A percentile compares a stretch with the other conserved stretches of the same genome.
These are phyloP conservation scores for Monosporascus sp. DNA, from an alignment of 2,329 filamentous ascomycete species.

Conservation along the genomic window DNA sequence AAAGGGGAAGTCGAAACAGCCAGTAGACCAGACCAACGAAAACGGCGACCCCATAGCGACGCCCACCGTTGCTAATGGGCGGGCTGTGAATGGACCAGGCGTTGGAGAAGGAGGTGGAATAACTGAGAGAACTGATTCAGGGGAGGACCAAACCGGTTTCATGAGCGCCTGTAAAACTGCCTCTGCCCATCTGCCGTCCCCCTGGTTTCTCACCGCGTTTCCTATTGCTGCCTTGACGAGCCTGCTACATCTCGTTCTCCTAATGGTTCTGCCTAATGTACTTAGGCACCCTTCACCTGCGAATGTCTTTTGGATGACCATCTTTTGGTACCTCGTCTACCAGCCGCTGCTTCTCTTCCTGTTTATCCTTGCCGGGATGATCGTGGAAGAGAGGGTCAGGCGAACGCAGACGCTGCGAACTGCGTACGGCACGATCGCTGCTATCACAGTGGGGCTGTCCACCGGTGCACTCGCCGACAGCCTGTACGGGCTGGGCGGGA, in stretches of 20 bases:
- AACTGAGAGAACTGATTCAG: constrained; percentile 1
- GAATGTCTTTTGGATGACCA: constrained; percentile 12
- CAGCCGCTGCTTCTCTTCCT: constrained; percentile 17
- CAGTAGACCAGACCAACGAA: not conserved
- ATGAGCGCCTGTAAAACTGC: not conserved
- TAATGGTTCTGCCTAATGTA: constrained; percentile 14
- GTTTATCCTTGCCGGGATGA: constrained; percentile 20
- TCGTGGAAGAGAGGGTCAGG: constrained; percentile 16
- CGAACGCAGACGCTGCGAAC: constrained; percentile 5
- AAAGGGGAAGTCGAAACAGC: constrained; percentile 2
- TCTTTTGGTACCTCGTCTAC: constrained; percentile 17
- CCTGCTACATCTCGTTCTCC: constrained; percentile 13
- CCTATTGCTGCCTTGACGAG: constrained; percentile 13
- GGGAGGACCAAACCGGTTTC: constrained; percentile 1
- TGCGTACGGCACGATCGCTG: constrained; percentile 12
- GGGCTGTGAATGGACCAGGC: not conserved
- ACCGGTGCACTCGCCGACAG: constrained; percentile 16
- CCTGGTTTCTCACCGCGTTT: constrained; percentile 12
- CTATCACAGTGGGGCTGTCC: constrained; percentile 9
- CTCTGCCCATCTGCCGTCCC: constrained; percentile 10
- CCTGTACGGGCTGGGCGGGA: constrained; percentile 19
- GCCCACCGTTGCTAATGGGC: not conserved
- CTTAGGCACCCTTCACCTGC: constrained; percentile 10
- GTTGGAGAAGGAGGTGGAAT: not conserved
- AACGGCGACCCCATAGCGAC: not conserved